These are phyloP conservation scores for Fusarium papillatum DNA, from an alignment of 2,329 filamentous ascomycete genomes.

Conservation along the genomic window DNA sequence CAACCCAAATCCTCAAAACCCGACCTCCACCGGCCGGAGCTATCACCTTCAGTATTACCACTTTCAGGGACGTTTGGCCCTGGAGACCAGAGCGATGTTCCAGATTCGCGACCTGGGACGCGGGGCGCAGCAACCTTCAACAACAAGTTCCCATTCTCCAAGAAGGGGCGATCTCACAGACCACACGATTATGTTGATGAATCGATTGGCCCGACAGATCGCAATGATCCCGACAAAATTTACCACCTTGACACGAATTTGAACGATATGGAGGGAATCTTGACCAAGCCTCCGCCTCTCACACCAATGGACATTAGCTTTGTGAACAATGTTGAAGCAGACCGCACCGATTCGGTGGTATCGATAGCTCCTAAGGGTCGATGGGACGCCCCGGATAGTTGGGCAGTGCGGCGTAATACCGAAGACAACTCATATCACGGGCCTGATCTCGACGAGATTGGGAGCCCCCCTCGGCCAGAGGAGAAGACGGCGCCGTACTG, in stretches of 20 bases:
- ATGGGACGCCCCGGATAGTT: constrained; percentile 97
- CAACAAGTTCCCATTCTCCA: constrained; percentile 74
- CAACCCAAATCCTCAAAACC: constrained; percentile 62
- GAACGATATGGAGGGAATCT: constrained; percentile 91
- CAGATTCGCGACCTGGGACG: constrained; percentile 43
- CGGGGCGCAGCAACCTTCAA: constrained; percentile 67
- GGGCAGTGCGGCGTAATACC: constrained; percentile 85
- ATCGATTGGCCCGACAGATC: constrained; percentile 71
- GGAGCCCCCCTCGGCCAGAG: constrained; percentile 76
- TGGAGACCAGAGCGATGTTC: constrained; percentile 45
- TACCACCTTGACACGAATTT: constrained; percentile 91
- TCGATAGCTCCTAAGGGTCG: constrained; percentile 64
- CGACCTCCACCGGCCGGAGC: constrained; percentile 58
- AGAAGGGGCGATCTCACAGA: constrained; percentile 64
- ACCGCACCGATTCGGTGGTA: constrained; percentile 52
- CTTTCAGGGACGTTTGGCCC: constrained; percentile 45
- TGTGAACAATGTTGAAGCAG: constrained; percentile 59
- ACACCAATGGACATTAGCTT: constrained; percentile 77
- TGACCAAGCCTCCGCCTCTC: constrained; percentile 78
- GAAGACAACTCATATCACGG: constrained; percentile 73
- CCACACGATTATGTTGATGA: constrained; percentile 68
- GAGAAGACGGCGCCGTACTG: constrained; percentile 86
- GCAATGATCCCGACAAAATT: constrained; percentile 69
- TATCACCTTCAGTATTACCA: constrained; percentile 54
- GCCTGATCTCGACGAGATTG: constrained; percentile 77